Conservation (phyloP, 129 eudicot genomes). For the Calendula officinalis region DNA sequence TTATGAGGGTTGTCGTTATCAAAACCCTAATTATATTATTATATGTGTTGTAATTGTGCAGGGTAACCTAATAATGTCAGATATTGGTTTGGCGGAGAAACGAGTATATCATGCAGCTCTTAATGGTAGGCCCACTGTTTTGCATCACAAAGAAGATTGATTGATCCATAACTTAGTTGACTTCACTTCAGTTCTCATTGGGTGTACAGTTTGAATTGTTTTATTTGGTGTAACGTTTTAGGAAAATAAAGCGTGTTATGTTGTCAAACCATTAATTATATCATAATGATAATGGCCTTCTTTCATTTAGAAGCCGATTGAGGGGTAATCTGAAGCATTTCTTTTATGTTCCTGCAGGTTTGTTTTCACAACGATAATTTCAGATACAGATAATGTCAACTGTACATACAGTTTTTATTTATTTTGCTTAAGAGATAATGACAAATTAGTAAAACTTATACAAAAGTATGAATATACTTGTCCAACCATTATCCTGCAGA, state of each 20-base stretch:
- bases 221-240: background rate
- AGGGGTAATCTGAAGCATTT: conserved; percentile 50
- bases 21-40: too few species aligned
- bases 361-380: conserved; percentile 47
- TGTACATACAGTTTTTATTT: conserved; percentile 21
- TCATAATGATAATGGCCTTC: background rate
- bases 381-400: too few species aligned
- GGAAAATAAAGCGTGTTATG: conserved; percentile 23
- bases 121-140: conserved; percentile 87
- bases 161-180: conserved; percentile 33
- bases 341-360: conserved; percentile 87
- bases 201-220: conserved; percentile 19
- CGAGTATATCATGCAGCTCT: conserved; percentile 89
- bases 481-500: background rate
- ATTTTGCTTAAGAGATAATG: background rate
- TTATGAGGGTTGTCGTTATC: too few species aligned
- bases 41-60: conserved; percentile 38
- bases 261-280: conserved; percentile 14
- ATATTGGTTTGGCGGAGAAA: conserved; percentile 94
- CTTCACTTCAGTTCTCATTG: conserved; percentile 7
- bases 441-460: conserved; percentile 6
- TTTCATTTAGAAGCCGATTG: too few species aligned
- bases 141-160: conserved; percentile 96
- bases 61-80: conserved; percentile 80
- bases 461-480: background rate